phyloP scores from a whole-genome alignment of 441 rosid genomes.

The Eruca vesicaria region DNA sequence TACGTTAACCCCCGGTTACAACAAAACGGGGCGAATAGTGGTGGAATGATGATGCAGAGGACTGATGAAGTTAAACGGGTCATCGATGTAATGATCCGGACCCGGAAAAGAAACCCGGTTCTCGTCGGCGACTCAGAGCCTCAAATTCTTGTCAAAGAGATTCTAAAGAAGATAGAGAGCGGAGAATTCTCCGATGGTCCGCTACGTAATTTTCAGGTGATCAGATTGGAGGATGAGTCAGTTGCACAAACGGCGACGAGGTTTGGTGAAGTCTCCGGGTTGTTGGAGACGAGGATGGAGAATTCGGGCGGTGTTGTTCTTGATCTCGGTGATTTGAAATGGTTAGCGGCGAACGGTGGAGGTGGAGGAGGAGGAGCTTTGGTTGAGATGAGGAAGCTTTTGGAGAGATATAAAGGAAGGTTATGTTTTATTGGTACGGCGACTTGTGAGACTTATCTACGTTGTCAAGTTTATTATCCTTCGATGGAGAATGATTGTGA shows the following conservation, averaged over 20 bases:
- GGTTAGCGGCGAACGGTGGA: constrained; percentile 63
- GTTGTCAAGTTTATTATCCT: constrained; percentile 92
- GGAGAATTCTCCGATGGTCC: constrained; percentile 61
- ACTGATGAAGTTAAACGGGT: constrained; percentile 64
- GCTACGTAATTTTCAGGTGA: constrained; percentile 56
- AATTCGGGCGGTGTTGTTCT: constrained; percentile 62
- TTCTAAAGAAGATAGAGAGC: constrained; percentile 58
- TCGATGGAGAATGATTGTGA: constrained; percentile 93
- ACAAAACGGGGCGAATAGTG: constrained; percentile 38
- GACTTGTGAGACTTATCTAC: constrained; percentile 87
- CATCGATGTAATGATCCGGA: constrained; percentile 59
- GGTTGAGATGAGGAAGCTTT: constrained; percentile 64
- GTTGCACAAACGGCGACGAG: constrained; percentile 37
- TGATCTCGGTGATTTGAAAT: constrained; percentile 88
- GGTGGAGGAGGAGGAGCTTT: constrained; percentile 40
- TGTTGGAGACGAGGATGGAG: constrained; percentile 49
- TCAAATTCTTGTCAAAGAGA: constrained; percentile 63
- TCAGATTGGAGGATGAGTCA: constrained; percentile 61
- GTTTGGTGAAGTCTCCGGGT: constrained; percentile 53
- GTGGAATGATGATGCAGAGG: constrained; percentile 43
- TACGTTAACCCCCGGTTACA: constrained; percentile 80
- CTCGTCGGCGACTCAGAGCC: constrained; percentile 86
- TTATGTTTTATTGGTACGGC: constrained; percentile 89
- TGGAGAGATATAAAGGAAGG: constrained; percentile 48
- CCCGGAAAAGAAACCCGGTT: constrained; percentile 80